Evolutionary conservation across 192 early-diverging fungal genomes (phyloP), one percentile per base, ranked within the genome.

Genomic region (Coemansia sp.): DNA sequence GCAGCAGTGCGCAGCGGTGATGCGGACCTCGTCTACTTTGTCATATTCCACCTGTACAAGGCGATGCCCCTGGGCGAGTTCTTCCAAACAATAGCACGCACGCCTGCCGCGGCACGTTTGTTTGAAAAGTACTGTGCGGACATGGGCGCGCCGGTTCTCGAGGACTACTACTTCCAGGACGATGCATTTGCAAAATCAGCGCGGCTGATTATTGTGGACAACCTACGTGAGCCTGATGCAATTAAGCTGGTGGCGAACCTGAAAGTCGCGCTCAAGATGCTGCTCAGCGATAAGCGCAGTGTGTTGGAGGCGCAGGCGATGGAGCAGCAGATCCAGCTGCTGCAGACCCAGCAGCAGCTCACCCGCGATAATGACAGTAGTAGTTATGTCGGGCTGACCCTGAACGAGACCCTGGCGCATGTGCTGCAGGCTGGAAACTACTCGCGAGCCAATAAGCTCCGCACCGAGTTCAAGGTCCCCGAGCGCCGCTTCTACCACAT

Each of bases 101-200:
- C 91, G 47, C 91, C 88, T 0, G 67, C 91, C n/a, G 96, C 96
- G 9, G 85, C 87, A 52, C 84, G 79, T n/a, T 65, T 98, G 9
- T 79, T 99, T 19, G 92, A 97, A 67, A 81, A 84, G 11, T 98
- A 96, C 69, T 87, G 87, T 77, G 83, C 83, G 22, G 76, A 91
- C 27, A 87, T 90, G 60, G 87, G 89, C 35, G 68, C 82, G 22
- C 85, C 89, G 14, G 66, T 97, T 0, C 82, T 99, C 43, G 87
- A 88, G 44, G 90, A 98, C 65, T 99, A 95, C 62, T 99, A 98
- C 75, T 98, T 91, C 62, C 95, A 98, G 69, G 92, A 97, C 64
- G 98, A 99, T 24, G 68, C 78, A 1, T 68, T 81, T 81, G 89
- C 50, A 55, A 74, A 38, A 71, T 86, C 18, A 76, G 94, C 45